phyloP scores from a whole-genome alignment of 495 filamentous ascomycete genomes.

The Trichoderma orchidacearum region DNA sequence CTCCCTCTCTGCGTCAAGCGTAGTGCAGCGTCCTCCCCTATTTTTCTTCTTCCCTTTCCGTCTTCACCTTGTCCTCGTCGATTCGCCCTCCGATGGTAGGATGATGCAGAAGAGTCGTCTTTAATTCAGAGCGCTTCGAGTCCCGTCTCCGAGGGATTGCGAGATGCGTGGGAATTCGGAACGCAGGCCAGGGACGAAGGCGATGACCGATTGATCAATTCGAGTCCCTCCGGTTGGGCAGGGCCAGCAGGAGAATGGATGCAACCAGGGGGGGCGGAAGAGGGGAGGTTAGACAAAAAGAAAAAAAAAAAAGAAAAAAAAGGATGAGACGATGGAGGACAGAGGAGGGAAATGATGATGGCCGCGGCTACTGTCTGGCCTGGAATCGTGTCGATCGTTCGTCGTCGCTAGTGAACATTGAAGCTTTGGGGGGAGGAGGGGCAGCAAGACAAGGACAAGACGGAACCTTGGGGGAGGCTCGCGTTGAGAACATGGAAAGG shows the following conservation, averaged over 20 bases:
- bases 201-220: background rate
- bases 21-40: background rate
- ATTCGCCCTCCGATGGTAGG: background rate
- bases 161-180: background rate
- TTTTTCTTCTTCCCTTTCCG: background rate
- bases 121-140: background rate
- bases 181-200: background rate
- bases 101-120: background rate
- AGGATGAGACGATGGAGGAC: background rate
- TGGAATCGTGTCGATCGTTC: background rate
- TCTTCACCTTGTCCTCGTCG: background rate
- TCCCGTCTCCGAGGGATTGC: background rate
- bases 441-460: background rate
- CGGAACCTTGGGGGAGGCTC: background rate
- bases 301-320: background rate
- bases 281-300: no score
- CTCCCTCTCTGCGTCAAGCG: background rate
- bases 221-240: background rate
- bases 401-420: no score
- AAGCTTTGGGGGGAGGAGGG: background rate
- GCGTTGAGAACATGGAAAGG: no score
- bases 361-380: background rate
- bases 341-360: background rate
- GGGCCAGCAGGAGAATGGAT: background rate
- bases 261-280: no score